phyloP scores from a whole-genome alignment of 2,329 filamentous ascomycete species.

The Raffaelea arxii region DNA sequence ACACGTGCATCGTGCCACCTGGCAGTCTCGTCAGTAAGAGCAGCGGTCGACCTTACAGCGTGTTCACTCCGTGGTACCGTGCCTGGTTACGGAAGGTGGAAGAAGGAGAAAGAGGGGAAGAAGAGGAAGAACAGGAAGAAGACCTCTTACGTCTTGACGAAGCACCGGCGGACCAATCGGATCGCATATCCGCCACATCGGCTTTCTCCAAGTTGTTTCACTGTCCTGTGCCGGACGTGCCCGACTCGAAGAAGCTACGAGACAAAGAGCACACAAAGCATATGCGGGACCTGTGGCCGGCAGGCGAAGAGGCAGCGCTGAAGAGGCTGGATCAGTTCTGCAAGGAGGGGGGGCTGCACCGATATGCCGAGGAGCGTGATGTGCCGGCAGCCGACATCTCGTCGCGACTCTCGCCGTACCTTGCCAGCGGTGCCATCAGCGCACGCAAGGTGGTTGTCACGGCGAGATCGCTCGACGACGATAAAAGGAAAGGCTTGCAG shows the following conservation, averaged over 20 bases:
- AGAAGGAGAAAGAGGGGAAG: too few species aligned
- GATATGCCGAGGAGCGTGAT: slow-evolving; percentile 42
- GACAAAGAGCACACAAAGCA: slow-evolving; percentile 46
- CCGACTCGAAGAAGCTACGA: slow-evolving; percentile 54
- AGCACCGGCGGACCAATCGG: slow-evolving; percentile 45
- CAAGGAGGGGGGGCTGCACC: slow-evolving; percentile 47
- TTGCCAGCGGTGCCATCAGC: slow-evolving; percentile 55
- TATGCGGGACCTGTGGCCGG: slow-evolving; percentile 54
- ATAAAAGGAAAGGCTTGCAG: slow-evolving; percentile 54
- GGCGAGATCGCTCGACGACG: slow-evolving; percentile 58
- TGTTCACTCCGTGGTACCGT: slow-evolving; percentile 76
- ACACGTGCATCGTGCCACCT: slow-evolving; percentile 74
- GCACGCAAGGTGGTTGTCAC: slow-evolving; percentile 52
- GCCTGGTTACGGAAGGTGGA: slow-evolving; percentile 68
- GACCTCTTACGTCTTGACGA: slow-evolving; percentile 55
- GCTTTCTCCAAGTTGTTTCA: slow-evolving; percentile 51
- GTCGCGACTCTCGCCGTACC: slow-evolving; percentile 61
- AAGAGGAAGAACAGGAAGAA: too few species aligned
- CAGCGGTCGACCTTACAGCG: slow-evolving; percentile 67
- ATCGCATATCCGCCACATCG: slow-evolving; percentile 30
- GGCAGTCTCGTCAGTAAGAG: slow-evolving; percentile 58
- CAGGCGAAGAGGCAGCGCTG: slow-evolving; percentile 41
- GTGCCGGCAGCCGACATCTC: slow-evolving; percentile 54
- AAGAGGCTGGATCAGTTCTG: slow-evolving; percentile 58
- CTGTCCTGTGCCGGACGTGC: slow-evolving; percentile 48